A percentile compares a stretch with the other conserved stretches of the same genome.
These are phyloP conservation scores for Sphagnurus paluster DNA, from an alignment of 1,284 basidiomycete species.

Conservation along the genomic window DNA sequence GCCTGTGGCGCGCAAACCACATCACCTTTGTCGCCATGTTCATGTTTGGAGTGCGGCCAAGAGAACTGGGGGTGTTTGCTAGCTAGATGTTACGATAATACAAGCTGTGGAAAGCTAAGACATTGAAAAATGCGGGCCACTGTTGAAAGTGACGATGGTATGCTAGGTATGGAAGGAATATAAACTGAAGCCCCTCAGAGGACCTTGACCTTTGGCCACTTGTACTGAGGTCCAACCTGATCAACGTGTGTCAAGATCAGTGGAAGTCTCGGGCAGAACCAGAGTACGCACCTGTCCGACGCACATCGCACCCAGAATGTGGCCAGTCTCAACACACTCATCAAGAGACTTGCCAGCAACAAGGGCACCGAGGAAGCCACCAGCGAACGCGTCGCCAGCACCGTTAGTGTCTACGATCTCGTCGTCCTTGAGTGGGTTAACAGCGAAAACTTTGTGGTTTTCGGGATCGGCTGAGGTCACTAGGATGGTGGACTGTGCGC, in stretches of 20 bases:
- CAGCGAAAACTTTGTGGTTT: constrained; percentile 56
- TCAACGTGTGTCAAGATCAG: constrained; percentile 4
- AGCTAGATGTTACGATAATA: constrained; percentile 16
- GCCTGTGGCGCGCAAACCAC: constrained; percentile 6
- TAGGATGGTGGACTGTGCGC: constrained; percentile 79
- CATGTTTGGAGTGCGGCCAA: no score
- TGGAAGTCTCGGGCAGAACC: background rate
- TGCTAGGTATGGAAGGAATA: constrained; percentile 15
- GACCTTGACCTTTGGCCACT: constrained; percentile 76
- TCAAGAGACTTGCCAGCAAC: constrained; percentile 81
- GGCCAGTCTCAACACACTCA: constrained; percentile 83
- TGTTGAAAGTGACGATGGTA: constrained; percentile 30
- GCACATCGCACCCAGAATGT: constrained; percentile 89
- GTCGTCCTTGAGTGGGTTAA: constrained; percentile 61
- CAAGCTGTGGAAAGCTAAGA: constrained; percentile 29
- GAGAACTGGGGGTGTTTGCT: no score
- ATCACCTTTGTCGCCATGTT: no score
- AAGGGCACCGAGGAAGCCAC: constrained; percentile 90
- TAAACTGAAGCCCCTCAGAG: constrained; percentile 38
- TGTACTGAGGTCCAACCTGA: constrained; percentile 75
- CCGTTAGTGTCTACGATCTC: constrained; percentile 98
- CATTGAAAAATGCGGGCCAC: constrained; percentile 19
- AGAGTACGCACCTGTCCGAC: constrained; percentile 72
- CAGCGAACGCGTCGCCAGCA: constrained; percentile 99
- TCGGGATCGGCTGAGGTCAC: constrained; percentile 65